These are phyloP conservation scores for Elongisporangium prolatum DNA, from an alignment of 352 stramenopile genomes.

Conservation along the genomic window DNA sequence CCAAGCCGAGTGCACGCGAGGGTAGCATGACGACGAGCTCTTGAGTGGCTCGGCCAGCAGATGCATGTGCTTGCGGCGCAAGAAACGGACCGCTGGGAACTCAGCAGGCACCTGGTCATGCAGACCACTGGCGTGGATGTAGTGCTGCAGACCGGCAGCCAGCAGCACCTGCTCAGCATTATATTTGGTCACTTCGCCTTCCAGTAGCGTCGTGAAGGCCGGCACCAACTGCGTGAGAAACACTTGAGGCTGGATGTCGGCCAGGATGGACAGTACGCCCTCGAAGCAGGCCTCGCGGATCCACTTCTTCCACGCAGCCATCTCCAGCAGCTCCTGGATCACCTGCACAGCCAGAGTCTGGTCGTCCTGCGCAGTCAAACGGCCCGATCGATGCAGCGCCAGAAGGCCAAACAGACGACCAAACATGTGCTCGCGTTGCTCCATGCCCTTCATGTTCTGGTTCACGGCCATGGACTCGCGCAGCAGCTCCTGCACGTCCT, in stretches of 20 bases:
- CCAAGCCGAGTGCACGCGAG: constrained; percentile 77
- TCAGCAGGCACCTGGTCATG: constrained; percentile 26
- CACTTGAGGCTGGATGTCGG: constrained; percentile 31
- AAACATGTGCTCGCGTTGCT: constrained; percentile 91
- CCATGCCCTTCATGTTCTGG: constrained; percentile 87
- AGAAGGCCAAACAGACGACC: constrained; percentile 86
- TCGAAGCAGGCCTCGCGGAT: constrained; percentile 79
- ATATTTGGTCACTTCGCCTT: constrained; percentile 33
- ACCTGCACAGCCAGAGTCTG: constrained; percentile 33
- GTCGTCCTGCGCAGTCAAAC: constrained; percentile 35
- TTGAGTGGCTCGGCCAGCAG: constrained; percentile 60
- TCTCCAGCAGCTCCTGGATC: constrained; percentile 30
- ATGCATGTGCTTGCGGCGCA: constrained; percentile 61
- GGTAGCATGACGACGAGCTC: constrained; percentile 62
- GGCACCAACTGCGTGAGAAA: constrained; percentile 47
- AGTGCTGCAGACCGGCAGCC: constrained; percentile 66
- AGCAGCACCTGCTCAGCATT: constrained; percentile 82
- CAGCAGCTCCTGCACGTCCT: constrained; percentile 54
- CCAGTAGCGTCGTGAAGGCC: constrained; percentile 21
- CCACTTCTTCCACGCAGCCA: constrained; percentile 84
- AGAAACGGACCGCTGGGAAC: constrained; percentile 35
- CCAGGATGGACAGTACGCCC: constrained; percentile 52
- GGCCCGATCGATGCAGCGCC: constrained; percentile 71
- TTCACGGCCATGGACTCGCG: constrained; percentile 76
- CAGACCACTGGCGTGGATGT: constrained; percentile 42